A percentile compares a stretch with the other conserved stretches of the same genome.
These are phyloP conservation scores for Lepiota subincarnata DNA, from an alignment of 768 basidiomycete species.

Conservation along the genomic window DNA sequence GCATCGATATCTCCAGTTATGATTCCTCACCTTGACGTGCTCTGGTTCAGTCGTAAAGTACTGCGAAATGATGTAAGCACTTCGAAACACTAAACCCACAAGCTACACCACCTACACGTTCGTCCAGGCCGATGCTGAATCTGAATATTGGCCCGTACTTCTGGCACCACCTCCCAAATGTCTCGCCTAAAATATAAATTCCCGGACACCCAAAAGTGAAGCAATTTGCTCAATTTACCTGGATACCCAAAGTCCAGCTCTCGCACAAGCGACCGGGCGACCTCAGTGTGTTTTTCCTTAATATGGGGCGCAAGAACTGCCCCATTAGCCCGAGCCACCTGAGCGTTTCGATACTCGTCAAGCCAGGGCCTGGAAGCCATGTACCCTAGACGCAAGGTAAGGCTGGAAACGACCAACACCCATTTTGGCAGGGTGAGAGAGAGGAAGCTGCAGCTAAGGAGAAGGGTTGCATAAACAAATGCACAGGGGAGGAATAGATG, in stretches of 20 bases:
- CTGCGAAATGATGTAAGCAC: slow-evolving; percentile 18
- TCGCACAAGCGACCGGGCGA: slow-evolving; percentile 17
- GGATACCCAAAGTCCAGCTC: slow-evolving; percentile 29
- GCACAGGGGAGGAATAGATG: not conserved
- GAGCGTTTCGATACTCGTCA: slow-evolving; percentile 1
- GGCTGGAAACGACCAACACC: not conserved
- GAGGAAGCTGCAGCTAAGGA: not conserved
- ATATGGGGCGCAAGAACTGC: slow-evolving; percentile 30
- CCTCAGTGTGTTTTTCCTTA: slow-evolving; percentile 21
- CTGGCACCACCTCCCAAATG: slow-evolving; percentile 12
- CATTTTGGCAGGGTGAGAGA: not conserved
- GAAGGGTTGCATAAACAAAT: not conserved
- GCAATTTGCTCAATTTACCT: slow-evolving; percentile 18
- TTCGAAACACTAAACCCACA: not conserved
- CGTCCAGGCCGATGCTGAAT: slow-evolving; percentile 23
- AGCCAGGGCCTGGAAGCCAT: not conserved
- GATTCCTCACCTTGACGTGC: slow-evolving; percentile 33
- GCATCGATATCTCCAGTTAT: too few species aligned
- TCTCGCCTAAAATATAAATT: not conserved
- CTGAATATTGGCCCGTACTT: slow-evolving; percentile 17
- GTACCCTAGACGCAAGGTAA: not conserved
- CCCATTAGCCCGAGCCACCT: slow-evolving; percentile 27
- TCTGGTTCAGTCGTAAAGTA: slow-evolving; percentile 42
- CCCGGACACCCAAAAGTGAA: not conserved
- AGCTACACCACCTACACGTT: slow-evolving; percentile 18